phyloP scores from a whole-genome alignment of 169 alveolate genomes.

The Miamiensis avidus region DNA sequence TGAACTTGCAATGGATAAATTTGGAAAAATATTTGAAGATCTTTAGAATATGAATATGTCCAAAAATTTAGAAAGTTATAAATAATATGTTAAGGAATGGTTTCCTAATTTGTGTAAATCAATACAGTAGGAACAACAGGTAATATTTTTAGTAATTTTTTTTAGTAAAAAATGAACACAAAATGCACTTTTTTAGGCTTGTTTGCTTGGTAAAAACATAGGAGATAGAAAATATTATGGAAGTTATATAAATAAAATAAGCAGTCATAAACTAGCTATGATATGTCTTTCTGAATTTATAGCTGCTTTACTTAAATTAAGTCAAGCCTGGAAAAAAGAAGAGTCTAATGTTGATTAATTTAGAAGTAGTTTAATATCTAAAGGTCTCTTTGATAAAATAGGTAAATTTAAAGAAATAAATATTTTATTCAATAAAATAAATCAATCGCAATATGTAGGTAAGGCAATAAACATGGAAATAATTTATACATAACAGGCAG shows the following conservation, averaged over 20 bases:
- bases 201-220: constrained; percentile 35
- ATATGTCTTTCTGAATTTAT: constrained; percentile 35
- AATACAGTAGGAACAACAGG: constrained; percentile 56
- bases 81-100: constrained; percentile 61
- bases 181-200: not conserved
- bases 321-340: not conserved
- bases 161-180: no score
- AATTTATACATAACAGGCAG: constrained; percentile 4
- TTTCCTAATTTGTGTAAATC: constrained; percentile 50
- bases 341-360: not conserved
- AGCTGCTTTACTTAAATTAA: not conserved
- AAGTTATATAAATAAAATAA: constrained; percentile 19
- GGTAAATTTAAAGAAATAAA: not conserved
- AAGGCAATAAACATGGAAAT: constrained; percentile 6
- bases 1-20: constrained; percentile 58
- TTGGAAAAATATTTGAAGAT: constrained; percentile 53
- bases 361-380: not conserved
- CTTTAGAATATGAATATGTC: constrained; percentile 61
- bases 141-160: not conserved
- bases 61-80: constrained; percentile 52
- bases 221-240: constrained; percentile 38
- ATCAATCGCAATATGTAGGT: not conserved
- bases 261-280: constrained; percentile 24
- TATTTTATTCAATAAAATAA: not conserved
- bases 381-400: not conserved